A percentile compares a stretch with the other conserved stretches of the same genome.
Evolutionary conservation across 2,329 filamentous ascomycete species (phyloP).

Genomic region (Simplicillium sp.): DNA sequence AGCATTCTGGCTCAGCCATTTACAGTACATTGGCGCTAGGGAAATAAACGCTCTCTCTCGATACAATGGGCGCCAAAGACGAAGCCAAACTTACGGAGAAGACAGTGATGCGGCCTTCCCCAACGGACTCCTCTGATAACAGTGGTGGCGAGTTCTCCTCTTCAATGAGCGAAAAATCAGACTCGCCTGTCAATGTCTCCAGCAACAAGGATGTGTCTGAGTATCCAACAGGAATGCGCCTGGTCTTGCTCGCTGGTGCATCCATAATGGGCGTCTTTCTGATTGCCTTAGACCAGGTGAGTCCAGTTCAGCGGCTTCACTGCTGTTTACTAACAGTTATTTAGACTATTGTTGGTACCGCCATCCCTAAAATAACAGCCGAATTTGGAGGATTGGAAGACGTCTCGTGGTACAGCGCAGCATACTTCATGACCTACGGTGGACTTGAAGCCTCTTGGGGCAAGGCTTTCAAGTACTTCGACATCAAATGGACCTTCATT

Average conservation of each 20-base stretch:
- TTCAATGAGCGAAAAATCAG: too few species aligned
- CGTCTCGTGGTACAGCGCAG: constrained; percentile 36
- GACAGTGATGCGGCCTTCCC: too few species aligned
- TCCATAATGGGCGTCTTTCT: constrained; percentile 1
- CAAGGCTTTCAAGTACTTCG: constrained; percentile 6
- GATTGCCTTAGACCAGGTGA: background rate
- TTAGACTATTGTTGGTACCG: constrained; percentile 7
- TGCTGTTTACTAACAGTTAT: background rate
- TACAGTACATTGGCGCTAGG: too few species aligned
- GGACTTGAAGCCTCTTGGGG: constrained; percentile 6
- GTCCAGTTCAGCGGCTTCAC: background rate
- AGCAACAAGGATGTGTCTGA: background rate
- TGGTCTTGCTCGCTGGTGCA: background rate
- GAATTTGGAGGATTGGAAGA: constrained; percentile 23
- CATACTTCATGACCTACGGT: constrained; percentile 22
- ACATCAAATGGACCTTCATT: constrained; percentile 4
- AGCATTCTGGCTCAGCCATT: too few species aligned
- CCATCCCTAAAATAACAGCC: constrained; percentile 8
- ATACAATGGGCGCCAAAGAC: too few species aligned
- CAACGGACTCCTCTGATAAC: too few species aligned
- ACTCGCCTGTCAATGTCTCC: too few species aligned
- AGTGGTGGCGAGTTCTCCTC: too few species aligned
- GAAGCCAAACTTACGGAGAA: too few species aligned
- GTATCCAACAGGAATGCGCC: background rate
- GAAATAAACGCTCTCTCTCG: too few species aligned